Evolutionary conservation across 768 basidiomycete species (phyloP).

Genomic region (Lactarius quietus): DNA sequence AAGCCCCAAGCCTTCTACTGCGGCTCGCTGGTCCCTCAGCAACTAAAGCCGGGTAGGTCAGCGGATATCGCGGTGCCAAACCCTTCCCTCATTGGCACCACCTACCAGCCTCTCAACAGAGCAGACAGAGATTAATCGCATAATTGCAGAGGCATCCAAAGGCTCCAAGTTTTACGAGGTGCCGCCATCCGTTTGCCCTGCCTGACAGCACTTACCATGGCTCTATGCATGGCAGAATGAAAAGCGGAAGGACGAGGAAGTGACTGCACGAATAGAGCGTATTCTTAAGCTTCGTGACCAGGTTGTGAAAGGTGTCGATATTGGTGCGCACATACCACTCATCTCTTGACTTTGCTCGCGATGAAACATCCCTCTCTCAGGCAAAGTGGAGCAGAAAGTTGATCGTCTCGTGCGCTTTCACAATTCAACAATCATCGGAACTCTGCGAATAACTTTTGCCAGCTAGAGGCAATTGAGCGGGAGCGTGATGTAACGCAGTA

Average conservation of each 20-base stretch:
- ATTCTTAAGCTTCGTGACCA: conserved; percentile 66
- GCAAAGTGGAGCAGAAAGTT: conserved; percentile 56
- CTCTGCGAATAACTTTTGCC: conserved; percentile 1
- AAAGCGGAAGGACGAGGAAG: conserved; percentile 82
- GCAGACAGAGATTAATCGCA: conserved; percentile 79
- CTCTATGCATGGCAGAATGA: conserved; percentile 56
- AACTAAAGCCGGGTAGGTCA: conserved; percentile 78
- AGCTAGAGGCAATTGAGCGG: conserved; percentile 71
- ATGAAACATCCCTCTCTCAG: conserved; percentile 33
- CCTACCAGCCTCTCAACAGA: conserved; percentile 59
- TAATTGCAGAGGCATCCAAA: conserved; percentile 88
- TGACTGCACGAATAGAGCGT: conserved; percentile 70
- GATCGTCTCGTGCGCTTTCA: conserved; percentile 61
- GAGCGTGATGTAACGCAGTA: conserved; percentile 74
- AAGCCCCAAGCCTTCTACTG: conserved; percentile 65
- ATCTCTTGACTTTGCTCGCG: not conserved
- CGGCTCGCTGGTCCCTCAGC: conserved; percentile 87
- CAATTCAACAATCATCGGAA: not conserved
- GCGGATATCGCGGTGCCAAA: not conserved
- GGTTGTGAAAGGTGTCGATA: conserved; percentile 49
- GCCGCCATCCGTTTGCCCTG: conserved; percentile 24
- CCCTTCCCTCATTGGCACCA: conserved; percentile 4
- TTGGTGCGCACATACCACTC: conserved; percentile 40
- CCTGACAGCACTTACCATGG: not conserved
- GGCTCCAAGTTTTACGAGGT: conserved; percentile 92